Conservation (phyloP, 805 yeast genomes). For the Candida yuanshanica region DNA sequence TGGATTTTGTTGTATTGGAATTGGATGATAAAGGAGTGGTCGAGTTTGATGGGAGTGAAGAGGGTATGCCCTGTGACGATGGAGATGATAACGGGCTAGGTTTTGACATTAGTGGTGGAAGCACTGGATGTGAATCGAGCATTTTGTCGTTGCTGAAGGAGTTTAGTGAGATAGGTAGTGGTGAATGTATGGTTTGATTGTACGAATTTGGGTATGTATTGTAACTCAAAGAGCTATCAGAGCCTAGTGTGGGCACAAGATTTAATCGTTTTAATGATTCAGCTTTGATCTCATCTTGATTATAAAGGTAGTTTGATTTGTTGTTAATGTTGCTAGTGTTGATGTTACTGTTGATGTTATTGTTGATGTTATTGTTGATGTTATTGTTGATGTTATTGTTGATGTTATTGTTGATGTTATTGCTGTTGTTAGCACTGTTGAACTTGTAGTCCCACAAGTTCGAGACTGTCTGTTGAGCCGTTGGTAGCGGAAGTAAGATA, state of each 20-base stretch:
- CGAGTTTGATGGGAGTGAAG: constrained; percentile 15
- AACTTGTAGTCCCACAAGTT: neutral
- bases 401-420: too few relatives aligned
- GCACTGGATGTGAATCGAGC: constrained; percentile 7
- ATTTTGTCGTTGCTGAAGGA: constrained; percentile 3
- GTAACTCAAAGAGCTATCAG: neutral
- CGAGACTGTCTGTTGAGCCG: constrained; percentile 6
- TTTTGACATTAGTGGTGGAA: constrained; percentile 2
- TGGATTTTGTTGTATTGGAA: constrained; percentile 2
- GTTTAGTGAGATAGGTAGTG: constrained; percentile 7
- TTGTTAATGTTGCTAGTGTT: neutral
- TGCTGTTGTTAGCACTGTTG: constrained; percentile 1
- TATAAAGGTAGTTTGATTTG: neutral
- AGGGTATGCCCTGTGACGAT: constrained; percentile 8
- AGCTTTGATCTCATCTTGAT: neutral
- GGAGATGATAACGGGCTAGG: constrained; percentile 6
- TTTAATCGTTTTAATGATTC: neutral
- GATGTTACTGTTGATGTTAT: too few relatives aligned
- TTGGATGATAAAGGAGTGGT: constrained; percentile 4
- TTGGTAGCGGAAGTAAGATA: neutral
- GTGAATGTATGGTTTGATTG: constrained; percentile 2
- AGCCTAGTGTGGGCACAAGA: neutral
- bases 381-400: too few relatives aligned
- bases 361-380: too few relatives aligned
- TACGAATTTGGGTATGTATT: constrained; percentile 7